Evolutionary conservation across 2,329 filamentous ascomycete genomes (phyloP).

Genomic region (Aspergillus eucalypticola): DNA sequence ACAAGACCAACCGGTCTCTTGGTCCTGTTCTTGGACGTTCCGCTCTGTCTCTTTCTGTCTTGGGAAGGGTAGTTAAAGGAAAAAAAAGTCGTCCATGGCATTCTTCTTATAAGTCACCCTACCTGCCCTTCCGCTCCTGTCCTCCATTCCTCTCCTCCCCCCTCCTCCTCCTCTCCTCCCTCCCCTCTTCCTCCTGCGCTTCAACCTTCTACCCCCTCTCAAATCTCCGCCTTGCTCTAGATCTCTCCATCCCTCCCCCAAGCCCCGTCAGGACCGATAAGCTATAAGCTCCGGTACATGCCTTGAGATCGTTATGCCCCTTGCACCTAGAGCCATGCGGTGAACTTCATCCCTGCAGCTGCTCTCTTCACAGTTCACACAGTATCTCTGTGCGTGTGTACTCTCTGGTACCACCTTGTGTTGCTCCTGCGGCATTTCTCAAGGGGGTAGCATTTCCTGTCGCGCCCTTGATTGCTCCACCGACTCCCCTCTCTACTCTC

Average conservation of each 20-base stretch:
- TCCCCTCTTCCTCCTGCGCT: slow-evolving; percentile 10
- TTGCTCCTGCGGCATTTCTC: slow-evolving; percentile 20
- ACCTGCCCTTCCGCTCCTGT: slow-evolving; percentile 14
- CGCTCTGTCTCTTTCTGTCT: slow-evolving; percentile 22
- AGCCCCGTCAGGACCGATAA: background rate
- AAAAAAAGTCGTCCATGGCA: slow-evolving; percentile 17
- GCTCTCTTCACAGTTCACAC: slow-evolving; percentile 18
- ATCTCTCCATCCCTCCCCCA: background rate
- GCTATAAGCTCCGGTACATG: background rate
- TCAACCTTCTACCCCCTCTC: background rate
- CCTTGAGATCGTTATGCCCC: slow-evolving; percentile 14
- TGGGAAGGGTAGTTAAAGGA: background rate
- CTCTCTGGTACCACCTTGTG: slow-evolving; percentile 25
- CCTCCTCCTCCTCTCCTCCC: slow-evolving; percentile 6
- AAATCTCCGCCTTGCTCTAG: slow-evolving; percentile 1
- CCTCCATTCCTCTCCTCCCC: slow-evolving; percentile 14
- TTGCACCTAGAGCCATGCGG: slow-evolving; percentile 26
- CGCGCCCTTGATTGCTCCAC: slow-evolving; percentile 24
- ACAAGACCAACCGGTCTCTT: slow-evolving; percentile 21
- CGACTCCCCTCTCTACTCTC: slow-evolving; percentile 8
- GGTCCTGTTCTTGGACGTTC: slow-evolving; percentile 24
- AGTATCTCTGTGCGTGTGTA: slow-evolving; percentile 11
- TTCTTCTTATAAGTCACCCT: slow-evolving; percentile 19
- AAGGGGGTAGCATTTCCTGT: slow-evolving; percentile 16
- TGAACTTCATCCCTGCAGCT: slow-evolving; percentile 21